Base-by-base conservation (phyloP, 1,284 basidiomycete genomes). In the Melampsora americana region DNA sequence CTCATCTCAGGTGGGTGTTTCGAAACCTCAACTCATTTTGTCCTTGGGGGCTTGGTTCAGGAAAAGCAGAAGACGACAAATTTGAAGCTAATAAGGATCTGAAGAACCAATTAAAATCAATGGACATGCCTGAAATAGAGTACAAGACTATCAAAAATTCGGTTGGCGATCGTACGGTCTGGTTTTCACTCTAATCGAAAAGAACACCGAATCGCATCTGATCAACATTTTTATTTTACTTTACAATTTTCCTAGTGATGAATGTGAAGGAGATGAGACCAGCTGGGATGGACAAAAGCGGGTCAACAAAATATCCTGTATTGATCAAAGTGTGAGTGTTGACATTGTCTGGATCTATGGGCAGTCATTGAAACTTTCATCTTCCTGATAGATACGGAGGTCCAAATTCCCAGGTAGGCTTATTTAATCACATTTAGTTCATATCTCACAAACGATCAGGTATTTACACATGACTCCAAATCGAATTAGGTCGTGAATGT, bases 271-370 rank as follows among this genome's bases (percentile, higher is more conserved):
- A 97, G 84, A 88, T 95, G 79, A 88, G 93, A 18, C 95, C 95
- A 20, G 92, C 93, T 5, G 87, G 88, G 78, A 92, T 98, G 88
- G 95, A 99, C 81, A 89, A 91, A 79, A 90, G 91, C 11, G 95
- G 95, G 5, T 88, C 91, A 46, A 93, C 90, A 18, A 92, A 93
- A 81, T 98, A 99, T 82, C 92, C 95, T 0, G 92, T 98, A 14
- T 85, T 96, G 14, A 93, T 96, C 85, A 85, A 87, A 71, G 90
- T 95, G 87, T 93, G 83, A 80, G 88, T 85, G 23, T 28, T 56
- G 26, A 42, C 11, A 12, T 42, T 9, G 5, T 42, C 39, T 42
- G 12, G 5, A 6, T 12, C 5, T 42, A 5, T 42, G 1, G 6
- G 39, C 39, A 42, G 39, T 12, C 12, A 11, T 12, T 42, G 39